Base-by-base conservation (phyloP, 1,284 basidiomycete species). In the Afroboletus lepidellus region DNA sequence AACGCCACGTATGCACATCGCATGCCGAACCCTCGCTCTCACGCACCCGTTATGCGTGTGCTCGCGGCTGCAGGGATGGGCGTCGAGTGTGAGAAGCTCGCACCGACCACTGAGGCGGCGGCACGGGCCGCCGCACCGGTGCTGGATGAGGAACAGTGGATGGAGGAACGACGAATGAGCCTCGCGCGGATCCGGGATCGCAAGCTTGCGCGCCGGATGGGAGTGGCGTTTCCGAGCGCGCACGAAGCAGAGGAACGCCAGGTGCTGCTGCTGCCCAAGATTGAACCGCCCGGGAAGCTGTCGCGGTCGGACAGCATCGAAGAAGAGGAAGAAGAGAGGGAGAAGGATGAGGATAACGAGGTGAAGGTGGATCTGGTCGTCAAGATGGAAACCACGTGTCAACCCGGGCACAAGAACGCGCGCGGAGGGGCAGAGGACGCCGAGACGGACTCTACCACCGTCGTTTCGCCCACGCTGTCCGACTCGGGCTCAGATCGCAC, bases 1-100 rank as follows among this genome's bases (percentile, higher is more conserved):
- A 73, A 67, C 2, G 87, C 83, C 60, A 69, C 75, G 5, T 90
- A 78, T 61, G 83, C 85, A 0, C 87, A 89, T 67, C 79, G 88
- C 12, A 91, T 91, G 89, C 79, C 77, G 47, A 84, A 74, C 13
- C 77, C 85, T 1, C 79, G 82, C 36, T 81, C 80, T 16, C 92
- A 94, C 61, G 79, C 81, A 1, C 81, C 87, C 0, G 82, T 94
- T 48, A 66, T 74, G 39, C 78, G 81, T 29, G 80, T 92, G 12
- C 76, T 93, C 24, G 72, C 75, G 30, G 81, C 80, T 6, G 84
- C 85, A 8, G 85, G 85, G 0, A 60, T 80, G 15, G 58, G 58
- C 27, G 15, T 69, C 32, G 42, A 60, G 32, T 59, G 58, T 8
- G 66, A 70, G 41, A 66, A 59, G 36, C 25, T 53, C 12, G 48